Percentiles rank a stretch among this genome's conserved stretches.
These are phyloP conservation scores for Vigna nakashimae DNA, from an alignment of 306 rosid genomes.

Conservation along the genomic window DNA sequence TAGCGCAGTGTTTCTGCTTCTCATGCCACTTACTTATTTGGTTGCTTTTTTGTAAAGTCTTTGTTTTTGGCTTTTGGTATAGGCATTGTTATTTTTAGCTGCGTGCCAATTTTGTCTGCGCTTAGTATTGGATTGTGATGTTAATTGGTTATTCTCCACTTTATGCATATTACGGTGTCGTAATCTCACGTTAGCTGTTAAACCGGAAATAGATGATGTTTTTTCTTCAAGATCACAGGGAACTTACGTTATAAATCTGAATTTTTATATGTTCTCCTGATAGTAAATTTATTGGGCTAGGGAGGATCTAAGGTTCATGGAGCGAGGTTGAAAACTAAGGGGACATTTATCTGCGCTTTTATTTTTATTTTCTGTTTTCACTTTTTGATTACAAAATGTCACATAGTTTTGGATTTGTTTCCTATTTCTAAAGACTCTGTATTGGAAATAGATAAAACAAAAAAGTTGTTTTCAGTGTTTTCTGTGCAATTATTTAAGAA, in stretches of 20 bases:
- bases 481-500: no score
- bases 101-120: conserved; percentile 7
- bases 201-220: neutral
- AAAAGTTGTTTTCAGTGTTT: no score
- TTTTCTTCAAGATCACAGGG: conserved; percentile 10
- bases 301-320: conserved; percentile 14
- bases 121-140: neutral
- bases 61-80: conserved; percentile 3
- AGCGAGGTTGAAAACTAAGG: conserved; percentile 1
- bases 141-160: neutral
- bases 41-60: neutral
- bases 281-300: neutral
- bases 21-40: neutral
- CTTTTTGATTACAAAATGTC: no score
- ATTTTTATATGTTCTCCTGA: conserved; percentile 6
- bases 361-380: no score
- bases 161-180: neutral
- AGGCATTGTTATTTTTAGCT: conserved; percentile 23
- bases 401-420: no score
- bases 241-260: conserved; percentile 6
- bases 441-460: no score
- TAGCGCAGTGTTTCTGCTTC: conserved; percentile 9
- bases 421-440: no score
- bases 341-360: no score
- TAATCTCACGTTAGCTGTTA: conserved; percentile 11